Conservation (phyloP, 2,329 filamentous ascomycete genomes). For the Paecilomyces fulvus region DNA sequence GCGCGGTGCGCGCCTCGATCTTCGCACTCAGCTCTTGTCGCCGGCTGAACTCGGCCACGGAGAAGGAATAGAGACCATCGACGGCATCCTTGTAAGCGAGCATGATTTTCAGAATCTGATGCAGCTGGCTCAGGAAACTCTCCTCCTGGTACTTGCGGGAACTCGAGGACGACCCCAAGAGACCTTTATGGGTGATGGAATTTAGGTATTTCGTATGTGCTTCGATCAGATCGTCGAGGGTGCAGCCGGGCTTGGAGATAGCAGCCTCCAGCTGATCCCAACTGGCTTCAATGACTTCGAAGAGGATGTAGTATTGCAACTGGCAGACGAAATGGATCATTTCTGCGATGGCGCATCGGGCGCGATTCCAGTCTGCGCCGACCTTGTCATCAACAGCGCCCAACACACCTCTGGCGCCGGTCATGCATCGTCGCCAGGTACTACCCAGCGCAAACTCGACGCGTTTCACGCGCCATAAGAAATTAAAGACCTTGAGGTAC, state of each 20-base stretch:
- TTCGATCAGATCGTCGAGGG: slow-evolving; percentile 87
- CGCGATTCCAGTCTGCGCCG: slow-evolving; percentile 77
- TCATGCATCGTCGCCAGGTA: slow-evolving; percentile 94
- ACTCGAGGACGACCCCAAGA: slow-evolving; percentile 56
- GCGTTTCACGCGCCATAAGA: slow-evolving; percentile 94
- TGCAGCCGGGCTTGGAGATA: slow-evolving; percentile 76
- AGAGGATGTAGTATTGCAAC: slow-evolving; percentile 96
- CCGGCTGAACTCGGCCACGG: slow-evolving; percentile 84
- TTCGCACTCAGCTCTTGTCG: slow-evolving; percentile 78
- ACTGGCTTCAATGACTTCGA: slow-evolving; percentile 93
- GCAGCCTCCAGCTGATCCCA: slow-evolving; percentile 85
- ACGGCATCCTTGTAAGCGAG: slow-evolving; percentile 87
- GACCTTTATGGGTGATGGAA: slow-evolving; percentile 90
- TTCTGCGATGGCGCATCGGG: slow-evolving; percentile 80
- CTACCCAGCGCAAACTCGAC: slow-evolving; percentile 89
- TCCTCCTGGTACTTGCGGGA: slow-evolving; percentile 53
- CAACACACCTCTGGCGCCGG: slow-evolving; percentile 83
- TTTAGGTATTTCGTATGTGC: slow-evolving; percentile 87
- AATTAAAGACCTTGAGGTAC: slow-evolving; percentile 98
- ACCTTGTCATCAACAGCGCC: slow-evolving; percentile 66
- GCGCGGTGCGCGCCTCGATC: slow-evolving; percentile 57
- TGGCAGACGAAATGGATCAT: slow-evolving; percentile 99
- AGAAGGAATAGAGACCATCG: slow-evolving; percentile 89
- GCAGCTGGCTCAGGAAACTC: slow-evolving; percentile 80
- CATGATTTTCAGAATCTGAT: slow-evolving; percentile 90